A percentile compares a stretch with the other conserved stretches of the same genome.
These are phyloP conservation scores for Coniochaeta pulveracea DNA, from an alignment of 2,329 filamentous ascomycete genomes.

Conservation along the genomic window DNA sequence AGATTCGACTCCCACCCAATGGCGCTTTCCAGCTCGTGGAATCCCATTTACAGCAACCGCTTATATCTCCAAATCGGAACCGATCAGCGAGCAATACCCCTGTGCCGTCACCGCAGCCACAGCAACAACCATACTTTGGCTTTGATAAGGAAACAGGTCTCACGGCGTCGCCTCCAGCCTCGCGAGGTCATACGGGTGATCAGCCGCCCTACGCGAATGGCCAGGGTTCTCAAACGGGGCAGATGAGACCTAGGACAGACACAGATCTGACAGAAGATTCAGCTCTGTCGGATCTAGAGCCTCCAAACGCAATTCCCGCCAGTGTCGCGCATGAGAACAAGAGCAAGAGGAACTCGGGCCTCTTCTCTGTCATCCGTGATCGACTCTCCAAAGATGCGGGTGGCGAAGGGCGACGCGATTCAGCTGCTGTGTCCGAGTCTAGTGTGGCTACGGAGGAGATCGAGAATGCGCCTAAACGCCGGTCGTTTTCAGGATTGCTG, in stretches of 20 bases:
- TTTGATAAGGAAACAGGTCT: slow-evolving; percentile 42
- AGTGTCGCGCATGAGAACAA: slow-evolving; percentile 24
- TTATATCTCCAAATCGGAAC: slow-evolving; percentile 26
- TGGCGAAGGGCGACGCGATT: slow-evolving; percentile 17
- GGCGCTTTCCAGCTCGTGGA: slow-evolving; percentile 42
- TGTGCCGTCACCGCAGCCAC: slow-evolving; percentile 11
- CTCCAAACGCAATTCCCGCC: slow-evolving; percentile 2
- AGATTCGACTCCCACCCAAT: slow-evolving; percentile 12
- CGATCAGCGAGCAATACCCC: slow-evolving; percentile 18
- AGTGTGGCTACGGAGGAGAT: slow-evolving; percentile 27
- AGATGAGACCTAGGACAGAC: too few species aligned
- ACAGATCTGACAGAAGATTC: too few species aligned
- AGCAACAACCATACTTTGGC: slow-evolving; percentile 22
- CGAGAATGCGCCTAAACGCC: slow-evolving; percentile 21
- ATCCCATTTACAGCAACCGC: slow-evolving; percentile 40
- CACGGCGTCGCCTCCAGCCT: background rate
- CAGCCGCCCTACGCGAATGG: slow-evolving; percentile 2
- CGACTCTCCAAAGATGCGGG: slow-evolving; percentile 25
- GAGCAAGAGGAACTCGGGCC: slow-evolving; percentile 25
- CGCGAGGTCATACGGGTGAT: too few species aligned
- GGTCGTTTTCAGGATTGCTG: slow-evolving; percentile 26
- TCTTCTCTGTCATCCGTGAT: slow-evolving; percentile 41
- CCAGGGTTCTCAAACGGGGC: too few species aligned
- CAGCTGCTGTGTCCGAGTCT: slow-evolving; percentile 26
- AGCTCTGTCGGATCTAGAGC: slow-evolving; percentile 3